phyloP scores from a whole-genome alignment of 495 filamentous ascomycete species.

The Rusavskia elegans region DNA sequence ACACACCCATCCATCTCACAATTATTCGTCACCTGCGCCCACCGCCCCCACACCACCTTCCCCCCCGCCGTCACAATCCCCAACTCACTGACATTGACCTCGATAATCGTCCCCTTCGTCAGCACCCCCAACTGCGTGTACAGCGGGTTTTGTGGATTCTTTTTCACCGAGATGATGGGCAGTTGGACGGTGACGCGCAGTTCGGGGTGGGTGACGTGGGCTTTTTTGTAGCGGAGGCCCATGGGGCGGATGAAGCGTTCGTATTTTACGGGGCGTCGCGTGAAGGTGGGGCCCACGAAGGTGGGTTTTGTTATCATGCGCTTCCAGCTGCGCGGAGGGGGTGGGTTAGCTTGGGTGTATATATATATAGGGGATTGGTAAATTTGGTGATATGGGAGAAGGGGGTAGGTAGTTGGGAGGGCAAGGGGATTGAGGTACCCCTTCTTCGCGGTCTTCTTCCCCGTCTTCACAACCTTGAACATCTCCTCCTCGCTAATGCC shows the following conservation, averaged over 20 bases:
- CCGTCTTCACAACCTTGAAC: constrained; percentile 96
- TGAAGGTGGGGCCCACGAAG: constrained; percentile 84
- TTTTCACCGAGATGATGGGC: constrained; percentile 89
- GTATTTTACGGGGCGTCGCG: constrained; percentile 83
- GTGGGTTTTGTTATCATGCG: constrained; percentile 88
- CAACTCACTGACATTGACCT: constrained; percentile 89
- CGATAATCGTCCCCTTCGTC: constrained; percentile 86
- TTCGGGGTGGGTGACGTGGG: constrained; percentile 76
- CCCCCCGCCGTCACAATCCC: constrained; percentile 85
- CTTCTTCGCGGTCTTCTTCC: constrained; percentile 63
- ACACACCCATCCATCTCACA: constrained; percentile 68
- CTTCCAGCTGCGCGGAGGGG: constrained; percentile 53
- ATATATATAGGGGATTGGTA: too few relatives aligned
- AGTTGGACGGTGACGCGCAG: constrained; percentile 81
- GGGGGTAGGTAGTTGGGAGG: too few relatives aligned
- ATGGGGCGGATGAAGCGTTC: constrained; percentile 70
- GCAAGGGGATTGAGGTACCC: too few relatives aligned
- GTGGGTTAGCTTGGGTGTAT: too few relatives aligned
- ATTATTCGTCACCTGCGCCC: constrained; percentile 65
- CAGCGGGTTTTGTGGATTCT: constrained; percentile 92
- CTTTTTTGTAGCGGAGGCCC: constrained; percentile 85
- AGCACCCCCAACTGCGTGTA: constrained; percentile 91
- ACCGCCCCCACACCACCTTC: constrained; percentile 84
- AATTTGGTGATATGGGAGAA: too few relatives aligned
- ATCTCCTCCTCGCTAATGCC: constrained; percentile 96